Evolutionary conservation across 495 filamentous ascomycete species (phyloP).

Genomic region (Thermothielavioides terrestris): DNA sequence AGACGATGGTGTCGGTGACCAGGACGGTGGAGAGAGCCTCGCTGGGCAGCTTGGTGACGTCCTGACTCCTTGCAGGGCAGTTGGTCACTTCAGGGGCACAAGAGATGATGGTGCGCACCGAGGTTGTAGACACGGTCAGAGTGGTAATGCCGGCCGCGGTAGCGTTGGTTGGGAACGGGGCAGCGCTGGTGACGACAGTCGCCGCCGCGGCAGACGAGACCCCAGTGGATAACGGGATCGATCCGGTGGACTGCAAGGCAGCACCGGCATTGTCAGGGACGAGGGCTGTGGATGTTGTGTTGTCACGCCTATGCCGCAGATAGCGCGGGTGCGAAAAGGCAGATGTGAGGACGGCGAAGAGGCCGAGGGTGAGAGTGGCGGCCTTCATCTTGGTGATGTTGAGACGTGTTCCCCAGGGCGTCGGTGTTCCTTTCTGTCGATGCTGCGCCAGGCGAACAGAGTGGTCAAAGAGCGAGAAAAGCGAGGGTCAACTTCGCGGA

Average conservation of each 20-base stretch:
- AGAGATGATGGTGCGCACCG: conserved; percentile 51
- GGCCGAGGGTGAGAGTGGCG: conserved; percentile 33
- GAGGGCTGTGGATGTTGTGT: conserved; percentile 27
- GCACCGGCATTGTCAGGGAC: not conserved
- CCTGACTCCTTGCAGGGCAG: conserved; percentile 47
- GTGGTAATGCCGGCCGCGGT: conserved; percentile 30
- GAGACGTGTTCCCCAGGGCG: conserved; percentile 4
- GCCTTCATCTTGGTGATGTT: conserved; percentile 39
- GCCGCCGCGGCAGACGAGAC: conserved; percentile 6
- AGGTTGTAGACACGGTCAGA: conserved; percentile 46
- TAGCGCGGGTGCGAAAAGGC: conserved; percentile 37
- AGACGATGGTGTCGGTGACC: conserved; percentile 37
- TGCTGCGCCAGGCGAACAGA: conserved; percentile 15
- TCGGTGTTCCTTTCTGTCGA: conserved; percentile 8
- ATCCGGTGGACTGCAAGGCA: not conserved
- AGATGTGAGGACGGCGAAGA: conserved; percentile 36
- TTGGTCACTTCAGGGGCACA: conserved; percentile 55
- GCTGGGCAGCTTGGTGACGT: conserved; percentile 20
- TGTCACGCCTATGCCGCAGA: conserved; percentile 28
- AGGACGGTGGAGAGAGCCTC: conserved; percentile 27
- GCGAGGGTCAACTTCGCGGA: conserved; percentile 43
- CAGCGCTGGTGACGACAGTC: conserved; percentile 12
- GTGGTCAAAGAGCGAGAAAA: conserved; percentile 22
- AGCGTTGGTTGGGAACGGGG: conserved; percentile 14
- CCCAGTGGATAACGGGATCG: conserved; percentile 9